phyloP scores from a whole-genome alignment of 176 grass and related monocot species.

The Oryza nivara region DNA sequence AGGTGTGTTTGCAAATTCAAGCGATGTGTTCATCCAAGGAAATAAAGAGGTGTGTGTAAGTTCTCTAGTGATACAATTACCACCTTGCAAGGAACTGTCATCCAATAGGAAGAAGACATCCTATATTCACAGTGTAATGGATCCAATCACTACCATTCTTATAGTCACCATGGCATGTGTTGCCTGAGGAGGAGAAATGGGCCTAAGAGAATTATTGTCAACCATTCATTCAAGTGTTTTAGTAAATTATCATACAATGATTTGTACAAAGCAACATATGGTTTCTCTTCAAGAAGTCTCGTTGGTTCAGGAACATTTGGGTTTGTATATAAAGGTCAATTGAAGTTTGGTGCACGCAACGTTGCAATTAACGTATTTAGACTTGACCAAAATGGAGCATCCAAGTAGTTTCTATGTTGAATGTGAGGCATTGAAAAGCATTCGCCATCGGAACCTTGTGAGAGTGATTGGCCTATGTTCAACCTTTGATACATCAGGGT shows the following conservation, averaged over 20 bases:
- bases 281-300: conserved; percentile 15
- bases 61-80: too few species aligned
- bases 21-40: too few species aligned
- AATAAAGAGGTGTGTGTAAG: too few species aligned
- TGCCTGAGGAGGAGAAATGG: too few species aligned
- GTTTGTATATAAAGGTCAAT: conserved; percentile 13
- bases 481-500: neutral
- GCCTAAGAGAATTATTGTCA: neutral
- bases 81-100: too few species aligned
- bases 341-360: neutral
- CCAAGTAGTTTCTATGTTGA: conserved; percentile 21
- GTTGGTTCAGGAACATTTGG: neutral
- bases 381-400: conserved; percentile 21
- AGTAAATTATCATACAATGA: conserved; percentile 11
- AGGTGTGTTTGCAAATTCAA: too few species aligned
- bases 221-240: neutral
- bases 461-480: neutral
- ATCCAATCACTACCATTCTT: too few species aligned
- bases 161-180: too few species aligned
- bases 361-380: conserved; percentile 30
- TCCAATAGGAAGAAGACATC: too few species aligned
- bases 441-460: neutral
- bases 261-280: neutral
- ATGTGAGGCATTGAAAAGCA: conserved; percentile 32
- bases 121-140: too few species aligned